These are phyloP conservation scores for Globisporangium cylindrosporum DNA, from an alignment of 352 stramenopile genomes.

Conservation along the genomic window DNA sequence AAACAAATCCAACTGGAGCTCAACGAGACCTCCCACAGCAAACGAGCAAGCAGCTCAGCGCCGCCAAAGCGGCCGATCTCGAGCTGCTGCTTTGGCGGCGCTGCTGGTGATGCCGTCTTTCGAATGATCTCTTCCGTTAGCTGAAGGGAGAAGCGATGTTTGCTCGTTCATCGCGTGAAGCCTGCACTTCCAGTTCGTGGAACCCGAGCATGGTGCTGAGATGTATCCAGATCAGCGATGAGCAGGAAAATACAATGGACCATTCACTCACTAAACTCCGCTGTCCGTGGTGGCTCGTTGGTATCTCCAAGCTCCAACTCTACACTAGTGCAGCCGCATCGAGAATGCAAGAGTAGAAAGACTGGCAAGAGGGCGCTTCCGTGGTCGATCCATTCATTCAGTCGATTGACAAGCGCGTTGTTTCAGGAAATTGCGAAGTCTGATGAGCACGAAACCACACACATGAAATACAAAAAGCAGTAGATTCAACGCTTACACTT, in stretches of 20 bases:
- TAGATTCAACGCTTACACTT: no score
- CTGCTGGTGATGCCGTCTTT: neutral
- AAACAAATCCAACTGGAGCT: neutral
- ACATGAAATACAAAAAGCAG: no score
- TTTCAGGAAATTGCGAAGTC: neutral
- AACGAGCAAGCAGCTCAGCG: neutral
- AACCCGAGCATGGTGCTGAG: slow-evolving; percentile 28
- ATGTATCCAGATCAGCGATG: slow-evolving; percentile 14
- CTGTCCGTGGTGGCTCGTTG: slow-evolving; percentile 32
- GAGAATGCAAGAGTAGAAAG: slow-evolving; percentile 23
- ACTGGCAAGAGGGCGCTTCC: slow-evolving; percentile 26
- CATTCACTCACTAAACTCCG: slow-evolving; percentile 11
- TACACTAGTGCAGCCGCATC: slow-evolving; percentile 15
- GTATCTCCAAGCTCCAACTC: slow-evolving; percentile 20
- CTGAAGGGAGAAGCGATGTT: slow-evolving; percentile 12
- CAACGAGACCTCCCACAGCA: neutral
- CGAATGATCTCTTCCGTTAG: neutral
- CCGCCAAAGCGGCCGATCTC: no score
- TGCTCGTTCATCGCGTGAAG: slow-evolving; percentile 27
- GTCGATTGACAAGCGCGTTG: slow-evolving; percentile 4
- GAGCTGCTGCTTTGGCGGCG: neutral
- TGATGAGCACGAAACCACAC: no score
- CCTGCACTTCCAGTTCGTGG: slow-evolving; percentile 33
- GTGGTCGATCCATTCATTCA: slow-evolving; percentile 7
- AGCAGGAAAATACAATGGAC: slow-evolving; percentile 14